phyloP scores from a whole-genome alignment of 208 protist species.

The Crithidia bombi region DNA sequence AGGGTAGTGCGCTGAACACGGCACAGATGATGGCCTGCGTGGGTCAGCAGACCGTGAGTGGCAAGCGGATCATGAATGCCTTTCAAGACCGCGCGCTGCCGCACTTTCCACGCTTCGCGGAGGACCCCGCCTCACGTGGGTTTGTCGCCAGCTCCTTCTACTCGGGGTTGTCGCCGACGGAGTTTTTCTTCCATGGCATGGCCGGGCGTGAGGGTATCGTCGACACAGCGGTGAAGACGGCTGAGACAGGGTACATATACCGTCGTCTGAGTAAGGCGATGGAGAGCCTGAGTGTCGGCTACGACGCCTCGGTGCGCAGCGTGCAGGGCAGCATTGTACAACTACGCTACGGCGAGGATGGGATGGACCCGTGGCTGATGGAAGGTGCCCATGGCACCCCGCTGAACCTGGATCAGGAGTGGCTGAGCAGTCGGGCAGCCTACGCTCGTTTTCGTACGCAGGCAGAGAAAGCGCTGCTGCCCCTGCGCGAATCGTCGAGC shows the following conservation, averaged over 20 bases:
- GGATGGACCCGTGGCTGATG: constrained; percentile 98
- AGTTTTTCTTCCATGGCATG: constrained; percentile 99
- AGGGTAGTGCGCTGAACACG: constrained; percentile 99
- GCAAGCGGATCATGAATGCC: constrained; percentile 97
- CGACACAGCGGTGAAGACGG: constrained; percentile 99
- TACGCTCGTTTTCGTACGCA: constrained; percentile 52
- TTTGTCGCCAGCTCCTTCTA: constrained; percentile 99
- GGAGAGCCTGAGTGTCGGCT: constrained; percentile 98
- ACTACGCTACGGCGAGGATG: constrained; percentile 99
- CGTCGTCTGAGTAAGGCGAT: constrained; percentile 99
- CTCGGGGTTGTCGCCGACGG: constrained; percentile 96
- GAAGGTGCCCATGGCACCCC: constrained; percentile 89
- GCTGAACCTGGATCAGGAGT: constrained; percentile 87
- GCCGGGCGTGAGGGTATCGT: constrained; percentile 98
- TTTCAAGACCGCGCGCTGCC: constrained; percentile 98
- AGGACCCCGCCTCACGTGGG: constrained; percentile 94
- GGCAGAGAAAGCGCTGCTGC: not conserved
- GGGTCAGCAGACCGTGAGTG: constrained; percentile 99
- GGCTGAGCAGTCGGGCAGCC: constrained; percentile 63
- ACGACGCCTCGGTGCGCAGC: constrained; percentile 99
- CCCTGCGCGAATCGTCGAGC: not conserved
- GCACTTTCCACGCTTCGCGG: constrained; percentile 95
- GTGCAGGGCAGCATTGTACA: constrained; percentile 95
- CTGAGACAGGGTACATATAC: constrained; percentile 99
- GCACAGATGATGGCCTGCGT: constrained; percentile 99